phyloP scores from a whole-genome alignment of 305 asterid species.

The Fraxinus platypoda region DNA sequence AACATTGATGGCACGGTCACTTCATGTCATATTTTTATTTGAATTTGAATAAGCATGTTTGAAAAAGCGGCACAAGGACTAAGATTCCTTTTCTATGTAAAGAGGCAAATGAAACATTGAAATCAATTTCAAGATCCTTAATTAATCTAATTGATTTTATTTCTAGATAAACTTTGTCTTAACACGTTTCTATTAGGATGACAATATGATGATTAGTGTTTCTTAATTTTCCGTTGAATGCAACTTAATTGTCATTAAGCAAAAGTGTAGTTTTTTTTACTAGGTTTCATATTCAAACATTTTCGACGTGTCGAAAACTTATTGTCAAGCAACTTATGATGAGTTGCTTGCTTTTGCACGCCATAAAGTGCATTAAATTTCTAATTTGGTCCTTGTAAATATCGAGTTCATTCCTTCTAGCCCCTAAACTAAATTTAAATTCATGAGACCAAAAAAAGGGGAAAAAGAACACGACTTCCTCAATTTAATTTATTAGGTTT shows the following conservation, averaged over 20 bases:
- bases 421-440: background rate
- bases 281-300: constrained; percentile 11
- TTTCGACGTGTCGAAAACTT: constrained; percentile 28
- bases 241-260: constrained; percentile 10
- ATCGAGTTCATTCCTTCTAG: background rate
- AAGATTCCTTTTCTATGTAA: background rate
- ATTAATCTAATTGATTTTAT: background rate
- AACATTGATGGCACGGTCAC: background rate
- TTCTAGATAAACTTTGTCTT: constrained; percentile 24
- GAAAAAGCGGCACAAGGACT: background rate
- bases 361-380: background rate
- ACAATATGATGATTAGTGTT: constrained; percentile 19
- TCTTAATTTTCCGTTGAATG: constrained; percentile 9
- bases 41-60: background rate
- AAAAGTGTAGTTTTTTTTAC: background rate
- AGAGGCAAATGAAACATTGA: background rate
- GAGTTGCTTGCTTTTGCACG: background rate
- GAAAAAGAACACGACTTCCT: background rate
- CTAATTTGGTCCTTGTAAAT: background rate
- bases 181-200: constrained; percentile 34
- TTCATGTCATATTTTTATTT: background rate
- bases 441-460: background rate
- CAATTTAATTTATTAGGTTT: background rate
- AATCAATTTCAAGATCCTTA: background rate
- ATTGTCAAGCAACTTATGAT: constrained; percentile 6